Percentiles rank a stretch among this genome's conserved stretches.
Evolutionary conservation across 2,329 filamentous ascomycete species (phyloP).

Genomic region (Venturia oleaginea): DNA sequence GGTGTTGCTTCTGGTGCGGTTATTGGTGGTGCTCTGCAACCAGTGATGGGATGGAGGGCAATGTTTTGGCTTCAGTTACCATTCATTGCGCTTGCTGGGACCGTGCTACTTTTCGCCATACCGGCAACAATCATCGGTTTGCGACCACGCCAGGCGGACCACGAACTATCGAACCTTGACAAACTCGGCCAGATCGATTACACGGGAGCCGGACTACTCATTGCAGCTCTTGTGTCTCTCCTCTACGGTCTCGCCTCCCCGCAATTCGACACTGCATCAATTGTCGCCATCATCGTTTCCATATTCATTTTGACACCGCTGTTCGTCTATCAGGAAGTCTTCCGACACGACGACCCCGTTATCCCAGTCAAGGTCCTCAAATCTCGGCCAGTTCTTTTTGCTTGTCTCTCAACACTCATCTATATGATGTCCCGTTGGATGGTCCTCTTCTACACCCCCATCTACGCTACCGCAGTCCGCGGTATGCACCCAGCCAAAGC

Average conservation of each 20-base stretch:
- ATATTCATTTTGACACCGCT: constrained; percentile 44
- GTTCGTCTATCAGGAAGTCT: constrained; percentile 54
- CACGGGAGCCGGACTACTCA: constrained; percentile 57
- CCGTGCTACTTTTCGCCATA: constrained; percentile 56
- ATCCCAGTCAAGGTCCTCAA: constrained; percentile 63
- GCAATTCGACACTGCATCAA: constrained; percentile 40
- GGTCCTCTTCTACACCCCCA: constrained; percentile 71
- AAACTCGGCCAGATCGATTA: constrained; percentile 62
- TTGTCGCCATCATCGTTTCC: constrained; percentile 52
- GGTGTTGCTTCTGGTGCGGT: constrained; percentile 65
- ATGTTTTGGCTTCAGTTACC: constrained; percentile 68
- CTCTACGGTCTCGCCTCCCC: constrained; percentile 61
- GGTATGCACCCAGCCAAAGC: constrained; percentile 60
- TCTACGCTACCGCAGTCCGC: constrained; percentile 69
- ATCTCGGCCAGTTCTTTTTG: constrained; percentile 61
- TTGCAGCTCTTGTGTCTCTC: constrained; percentile 58
- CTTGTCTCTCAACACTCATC: constrained; percentile 64
- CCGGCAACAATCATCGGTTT: constrained; percentile 34
- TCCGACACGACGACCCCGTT: constrained; percentile 58
- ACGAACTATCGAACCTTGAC: constrained; percentile 23
- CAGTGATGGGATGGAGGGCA: constrained; percentile 59
- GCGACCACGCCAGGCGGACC: constrained; percentile 20
- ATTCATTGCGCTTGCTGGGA: constrained; percentile 50
- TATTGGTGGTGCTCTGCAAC: constrained; percentile 56
- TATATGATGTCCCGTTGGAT: constrained; percentile 77